Evolutionary conservation across 208 protist species (phyloP).

Genomic region (Crithidia bombi): DNA sequence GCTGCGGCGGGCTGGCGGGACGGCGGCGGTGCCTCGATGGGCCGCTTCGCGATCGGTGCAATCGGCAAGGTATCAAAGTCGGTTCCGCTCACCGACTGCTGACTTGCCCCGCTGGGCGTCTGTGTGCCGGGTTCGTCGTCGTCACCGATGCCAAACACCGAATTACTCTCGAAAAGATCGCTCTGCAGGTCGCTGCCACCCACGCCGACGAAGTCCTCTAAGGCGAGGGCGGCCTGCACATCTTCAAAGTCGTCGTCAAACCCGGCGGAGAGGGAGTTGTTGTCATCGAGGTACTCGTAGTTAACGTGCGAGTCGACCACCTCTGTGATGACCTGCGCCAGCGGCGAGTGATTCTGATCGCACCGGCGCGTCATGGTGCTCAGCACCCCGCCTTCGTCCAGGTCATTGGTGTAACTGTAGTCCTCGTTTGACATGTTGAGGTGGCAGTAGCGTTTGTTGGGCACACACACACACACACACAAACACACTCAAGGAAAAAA

Average conservation of each 20-base stretch:
- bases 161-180: slow-evolving; percentile 28
- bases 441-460: not conserved
- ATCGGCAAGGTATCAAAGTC: slow-evolving; percentile 38
- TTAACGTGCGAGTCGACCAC: slow-evolving; percentile 14
- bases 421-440: slow-evolving; percentile 20
- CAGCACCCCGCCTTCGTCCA: slow-evolving; percentile 16
- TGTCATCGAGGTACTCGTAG: slow-evolving; percentile 35
- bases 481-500: not conserved
- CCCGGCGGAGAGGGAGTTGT: slow-evolving; percentile 14
- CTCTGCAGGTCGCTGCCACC: slow-evolving; percentile 20
- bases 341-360: slow-evolving; percentile 25
- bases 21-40: slow-evolving; percentile 14
- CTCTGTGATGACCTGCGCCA: slow-evolving; percentile 7
- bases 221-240: slow-evolving; percentile 13
- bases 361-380: not conserved
- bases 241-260: slow-evolving; percentile 16
- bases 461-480: not conserved
- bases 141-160: slow-evolving; percentile 28
- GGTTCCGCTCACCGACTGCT: slow-evolving; percentile 32
- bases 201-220: slow-evolving; percentile 33
- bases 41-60: slow-evolving; percentile 25
- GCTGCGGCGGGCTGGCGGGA: not conserved
- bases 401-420: slow-evolving; percentile 38
- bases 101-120: slow-evolving; percentile 28
- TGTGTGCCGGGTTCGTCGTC: slow-evolving; percentile 18